These are phyloP conservation scores for Fusarium sp. DNA, from an alignment of 2,329 filamentous ascomycete species.

Conservation along the genomic window DNA sequence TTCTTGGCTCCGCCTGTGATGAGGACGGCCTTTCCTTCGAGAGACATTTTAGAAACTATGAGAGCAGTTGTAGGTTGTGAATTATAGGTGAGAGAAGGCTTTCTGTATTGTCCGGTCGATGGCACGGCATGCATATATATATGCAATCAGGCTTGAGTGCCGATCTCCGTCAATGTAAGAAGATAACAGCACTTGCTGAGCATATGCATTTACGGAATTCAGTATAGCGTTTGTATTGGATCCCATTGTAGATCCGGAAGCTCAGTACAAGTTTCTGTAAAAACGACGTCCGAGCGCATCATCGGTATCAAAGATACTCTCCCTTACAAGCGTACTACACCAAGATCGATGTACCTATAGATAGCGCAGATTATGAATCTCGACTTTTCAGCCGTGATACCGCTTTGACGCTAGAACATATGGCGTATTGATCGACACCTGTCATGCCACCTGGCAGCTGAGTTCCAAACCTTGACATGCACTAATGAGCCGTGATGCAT, in stretches of 20 bases:
- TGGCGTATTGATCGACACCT: not conserved
- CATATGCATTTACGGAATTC: not conserved
- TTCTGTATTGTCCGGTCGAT: fast-evolving
- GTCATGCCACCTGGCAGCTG: not conserved
- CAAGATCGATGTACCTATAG: not conserved
- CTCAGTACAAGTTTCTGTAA: not conserved
- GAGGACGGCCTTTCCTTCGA: not conserved
- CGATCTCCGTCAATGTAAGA: not conserved
- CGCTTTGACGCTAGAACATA: not conserved
- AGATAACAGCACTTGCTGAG: not conserved
- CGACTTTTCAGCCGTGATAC: not conserved
- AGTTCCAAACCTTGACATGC: not conserved
- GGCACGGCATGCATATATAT: not conserved
- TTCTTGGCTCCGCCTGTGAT: not conserved
- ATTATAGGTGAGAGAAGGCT: fast-evolving
- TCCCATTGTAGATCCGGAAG: not conserved
- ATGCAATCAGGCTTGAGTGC: not conserved
- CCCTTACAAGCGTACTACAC: fast-evolving
- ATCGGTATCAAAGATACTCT: not conserved
- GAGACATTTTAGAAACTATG: not conserved
- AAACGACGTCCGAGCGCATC: fast-evolving
- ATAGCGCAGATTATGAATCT: too few species aligned
- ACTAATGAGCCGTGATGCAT: not conserved
- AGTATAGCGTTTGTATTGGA: not conserved
- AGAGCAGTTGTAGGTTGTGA: fast-evolving